Evolutionary conservation across 148 eudicot genomes (phyloP).

Genomic region (Amaranthus cruentus): DNA sequence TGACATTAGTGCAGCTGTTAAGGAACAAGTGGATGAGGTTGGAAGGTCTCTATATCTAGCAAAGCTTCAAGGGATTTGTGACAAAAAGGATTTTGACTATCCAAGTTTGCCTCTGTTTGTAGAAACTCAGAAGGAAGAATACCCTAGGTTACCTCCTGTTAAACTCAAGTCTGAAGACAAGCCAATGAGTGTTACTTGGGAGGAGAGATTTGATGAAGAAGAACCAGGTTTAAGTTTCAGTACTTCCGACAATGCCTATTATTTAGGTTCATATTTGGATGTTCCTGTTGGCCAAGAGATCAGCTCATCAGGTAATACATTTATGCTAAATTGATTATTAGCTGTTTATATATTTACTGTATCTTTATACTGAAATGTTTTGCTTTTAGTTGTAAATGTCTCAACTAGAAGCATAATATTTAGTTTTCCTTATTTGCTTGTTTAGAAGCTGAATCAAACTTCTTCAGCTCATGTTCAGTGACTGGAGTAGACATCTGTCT

Average conservation of each 20-base stretch:
- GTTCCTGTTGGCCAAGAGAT: constrained; percentile 97
- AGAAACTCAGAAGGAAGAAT: constrained; percentile 73
- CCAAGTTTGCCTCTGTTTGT: constrained; percentile 43
- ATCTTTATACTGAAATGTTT: constrained; percentile 13
- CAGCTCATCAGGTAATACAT: constrained; percentile 56
- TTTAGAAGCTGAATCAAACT: background rate
- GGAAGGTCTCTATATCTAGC: constrained; percentile 72
- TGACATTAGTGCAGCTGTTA: constrained; percentile 59
- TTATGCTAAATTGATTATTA: background rate
- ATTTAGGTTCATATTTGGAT: constrained; percentile 88
- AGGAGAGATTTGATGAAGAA: constrained; percentile 70
- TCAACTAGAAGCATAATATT: background rate
- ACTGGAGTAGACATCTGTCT: background rate
- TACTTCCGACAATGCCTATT: constrained; percentile 56
- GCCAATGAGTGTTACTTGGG: constrained; percentile 55
- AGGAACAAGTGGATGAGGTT: constrained; percentile 90
- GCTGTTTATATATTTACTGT: background rate
- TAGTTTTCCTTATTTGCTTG: constrained; percentile 1
- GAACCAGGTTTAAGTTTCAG: constrained; percentile 49
- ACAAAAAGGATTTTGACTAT: constrained; percentile 45
- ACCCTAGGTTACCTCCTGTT: constrained; percentile 89
- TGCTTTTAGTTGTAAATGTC: background rate
- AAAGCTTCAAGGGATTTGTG: constrained; percentile 55
- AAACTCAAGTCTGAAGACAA: constrained; percentile 83
- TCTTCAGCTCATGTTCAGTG: background rate